These are phyloP conservation scores for Taphrina communis DNA, from an alignment of 1,139 yeast species.

Conservation along the genomic window DNA sequence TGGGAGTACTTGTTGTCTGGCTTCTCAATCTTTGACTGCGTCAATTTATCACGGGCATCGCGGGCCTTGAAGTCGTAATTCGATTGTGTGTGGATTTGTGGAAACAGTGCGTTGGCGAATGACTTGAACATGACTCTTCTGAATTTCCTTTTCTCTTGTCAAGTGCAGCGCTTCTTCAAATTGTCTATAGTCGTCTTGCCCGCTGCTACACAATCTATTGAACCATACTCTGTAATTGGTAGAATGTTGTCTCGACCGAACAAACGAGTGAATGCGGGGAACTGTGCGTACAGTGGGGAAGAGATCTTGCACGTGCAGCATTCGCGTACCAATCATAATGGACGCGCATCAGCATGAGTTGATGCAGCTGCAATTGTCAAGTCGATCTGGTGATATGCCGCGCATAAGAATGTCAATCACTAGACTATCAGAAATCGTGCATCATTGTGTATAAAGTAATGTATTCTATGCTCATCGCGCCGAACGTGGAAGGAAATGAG, in stretches of 20 bases:
- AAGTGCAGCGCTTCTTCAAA: too few species aligned
- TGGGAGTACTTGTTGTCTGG: conserved; percentile 31
- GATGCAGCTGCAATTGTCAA: neutral
- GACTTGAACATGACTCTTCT: conserved; percentile 20
- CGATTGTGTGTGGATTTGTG: conserved; percentile 28
- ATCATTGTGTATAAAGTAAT: neutral
- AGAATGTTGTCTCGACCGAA: neutral
- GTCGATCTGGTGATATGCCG: neutral
- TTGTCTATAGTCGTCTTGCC: too few species aligned
- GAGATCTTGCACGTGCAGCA: neutral
- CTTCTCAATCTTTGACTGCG: conserved; percentile 26
- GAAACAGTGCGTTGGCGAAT: conserved; percentile 27
- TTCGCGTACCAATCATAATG: neutral
- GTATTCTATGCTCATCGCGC: conserved; percentile 15
- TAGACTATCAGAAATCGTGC: too few species aligned
- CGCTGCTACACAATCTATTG: neutral
- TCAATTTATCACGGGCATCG: conserved; percentile 10
- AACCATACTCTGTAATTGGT: too few species aligned
- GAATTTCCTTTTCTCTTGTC: too few species aligned
- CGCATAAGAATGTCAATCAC: neutral
- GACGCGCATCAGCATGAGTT: neutral
- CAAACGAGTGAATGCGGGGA: conserved; percentile 11
- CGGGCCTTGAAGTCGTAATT: conserved; percentile 23
- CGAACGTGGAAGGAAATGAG: neutral
- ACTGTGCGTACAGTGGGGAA: neutral